Evolutionary conservation across 208 protist species (phyloP).

Genomic region (Tetramitus jugosus): DNA sequence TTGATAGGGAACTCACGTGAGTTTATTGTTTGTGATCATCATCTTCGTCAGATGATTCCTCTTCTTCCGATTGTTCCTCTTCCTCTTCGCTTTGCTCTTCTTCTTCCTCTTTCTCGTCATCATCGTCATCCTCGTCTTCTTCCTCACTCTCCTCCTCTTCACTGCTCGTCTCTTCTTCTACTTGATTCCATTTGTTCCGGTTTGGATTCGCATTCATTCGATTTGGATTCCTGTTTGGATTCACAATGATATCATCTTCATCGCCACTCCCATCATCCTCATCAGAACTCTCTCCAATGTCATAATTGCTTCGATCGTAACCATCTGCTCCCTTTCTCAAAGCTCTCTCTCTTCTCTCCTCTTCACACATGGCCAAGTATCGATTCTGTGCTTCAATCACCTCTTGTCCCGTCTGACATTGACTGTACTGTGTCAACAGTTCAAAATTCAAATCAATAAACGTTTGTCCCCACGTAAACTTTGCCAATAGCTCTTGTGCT

Average conservation of each 20-base stretch:
- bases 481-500: conserved; percentile 72
- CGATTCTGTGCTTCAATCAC: conserved; percentile 55
- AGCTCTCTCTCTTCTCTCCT: conserved; percentile 29
- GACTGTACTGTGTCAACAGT: conserved; percentile 72
- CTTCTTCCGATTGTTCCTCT: conserved; percentile 35
- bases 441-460: conserved; percentile 91
- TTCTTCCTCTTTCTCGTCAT: conserved; percentile 31
- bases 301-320: neutral
- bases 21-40: too few relatives aligned
- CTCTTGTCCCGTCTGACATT: conserved; percentile 45
- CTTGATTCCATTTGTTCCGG: too few relatives aligned
- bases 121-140: conserved; percentile 35
- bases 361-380: conserved; percentile 47
- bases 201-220: too few relatives aligned
- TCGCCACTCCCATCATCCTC: neutral
- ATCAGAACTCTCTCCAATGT: neutral
- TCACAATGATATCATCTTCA: neutral
- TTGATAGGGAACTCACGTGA: too few relatives aligned
- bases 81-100: conserved; percentile 31
- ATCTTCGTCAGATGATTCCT: too few relatives aligned
- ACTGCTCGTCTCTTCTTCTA: neutral
- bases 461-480: conserved; percentile 91
- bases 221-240: neutral
- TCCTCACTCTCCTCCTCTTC: conserved; percentile 27
- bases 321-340: neutral